Base-by-base conservation (phyloP, 2,329 filamentous ascomycete genomes). In the Sphaerostilbella broomeana region DNA sequence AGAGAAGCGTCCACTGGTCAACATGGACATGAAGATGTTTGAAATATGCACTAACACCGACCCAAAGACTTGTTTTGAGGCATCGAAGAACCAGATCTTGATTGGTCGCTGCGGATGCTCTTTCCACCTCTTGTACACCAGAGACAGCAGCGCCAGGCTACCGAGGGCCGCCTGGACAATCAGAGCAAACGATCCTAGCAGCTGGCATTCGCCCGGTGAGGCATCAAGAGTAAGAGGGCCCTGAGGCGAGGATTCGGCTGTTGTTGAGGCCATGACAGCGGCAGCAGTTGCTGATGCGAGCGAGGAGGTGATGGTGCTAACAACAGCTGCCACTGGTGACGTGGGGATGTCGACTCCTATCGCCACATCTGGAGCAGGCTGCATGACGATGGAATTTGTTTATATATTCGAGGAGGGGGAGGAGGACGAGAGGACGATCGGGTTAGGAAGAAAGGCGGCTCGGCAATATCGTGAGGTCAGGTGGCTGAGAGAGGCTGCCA, bases 41-140 rank as follows among this genome's bases (percentile, higher is more conserved):
- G 89, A 86, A 30, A 90, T 72, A 64, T 98, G 92, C 22, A 95
- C 79, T 60, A 98, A 73, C 31, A 88, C 81, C 20, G 88, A 94
- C 16, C 92, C 92, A 55, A 97, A 85, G 38, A 98, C 87, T 69
- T 98, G 92, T 69, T 98, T 98, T 21, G 87, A 94, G 17, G 81
- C 92, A 58, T 98, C 92, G 61, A 97, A 98, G 61, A 86, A 89
- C 90, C 92, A 98, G 49, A 98, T 88, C 72, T 94, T 94, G 56
- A 97, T 58, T 1, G 90, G 90, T 40, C 92, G 77, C 60, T 95
- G 90, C 2, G 92, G 90, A 42, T 86, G 75, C 65, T 98, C 92
- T 49, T 86, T 78, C 79, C 84, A 95, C 51, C 92, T 77, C 69
- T 98, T 98, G 69, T 79, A 94, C 6, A 97, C 90, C 34, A 98